These are phyloP conservation scores for Dendryphion nanum DNA, from an alignment of 2,329 filamentous ascomycete species.

Conservation along the genomic window DNA sequence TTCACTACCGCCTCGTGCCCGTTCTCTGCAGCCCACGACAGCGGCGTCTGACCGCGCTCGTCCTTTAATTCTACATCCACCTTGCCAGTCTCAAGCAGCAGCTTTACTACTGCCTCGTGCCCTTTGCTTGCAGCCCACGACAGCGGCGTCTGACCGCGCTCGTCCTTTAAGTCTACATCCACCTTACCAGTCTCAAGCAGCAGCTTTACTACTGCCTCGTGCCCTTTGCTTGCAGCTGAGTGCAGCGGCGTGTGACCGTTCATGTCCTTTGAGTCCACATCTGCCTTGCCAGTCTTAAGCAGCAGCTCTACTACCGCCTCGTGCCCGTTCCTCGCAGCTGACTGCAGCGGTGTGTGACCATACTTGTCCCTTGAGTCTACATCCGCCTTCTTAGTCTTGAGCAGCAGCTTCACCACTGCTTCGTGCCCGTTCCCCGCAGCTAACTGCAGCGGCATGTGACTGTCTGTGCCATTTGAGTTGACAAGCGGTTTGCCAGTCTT, in stretches of 20 bases:
- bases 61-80: slow-evolving; percentile 1
- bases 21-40: slow-evolving; percentile 1
- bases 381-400: not conserved
- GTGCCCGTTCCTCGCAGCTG: not conserved
- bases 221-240: too few species aligned
- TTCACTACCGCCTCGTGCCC: slow-evolving; percentile 4
- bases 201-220: too few species aligned
- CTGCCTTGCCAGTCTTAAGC: too few species aligned
- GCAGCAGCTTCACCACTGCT: not conserved
- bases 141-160: slow-evolving; percentile 1
- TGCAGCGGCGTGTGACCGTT: too few species aligned
- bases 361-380: not conserved
- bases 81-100: not conserved
- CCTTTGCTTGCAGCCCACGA: not conserved
- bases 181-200: too few species aligned
- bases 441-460: not conserved
- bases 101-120: slow-evolving; percentile 1
- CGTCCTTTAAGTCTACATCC: not conserved
- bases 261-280: too few species aligned
- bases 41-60: slow-evolving; percentile 1
- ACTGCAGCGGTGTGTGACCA: slow-evolving; percentile 1
- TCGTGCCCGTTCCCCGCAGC: not conserved
- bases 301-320: slow-evolving; percentile 1
- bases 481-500: not conserved
- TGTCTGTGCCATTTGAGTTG: not conserved